Conservation (phyloP, 805 yeast genomes). For the Maudiozyma saulgeensis region DNA sequence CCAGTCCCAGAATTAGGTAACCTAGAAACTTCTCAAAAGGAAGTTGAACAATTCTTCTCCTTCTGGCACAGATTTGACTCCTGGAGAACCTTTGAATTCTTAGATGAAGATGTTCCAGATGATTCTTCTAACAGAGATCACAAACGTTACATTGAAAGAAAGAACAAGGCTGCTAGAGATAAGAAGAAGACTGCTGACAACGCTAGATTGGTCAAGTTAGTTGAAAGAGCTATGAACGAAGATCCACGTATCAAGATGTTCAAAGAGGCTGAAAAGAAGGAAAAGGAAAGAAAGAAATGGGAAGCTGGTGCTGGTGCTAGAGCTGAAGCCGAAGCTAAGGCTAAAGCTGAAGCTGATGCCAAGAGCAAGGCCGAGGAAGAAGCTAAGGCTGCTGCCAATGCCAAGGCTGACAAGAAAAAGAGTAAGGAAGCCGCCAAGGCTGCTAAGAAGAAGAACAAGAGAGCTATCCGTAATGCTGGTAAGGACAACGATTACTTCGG, state of each 20-base stretch:
- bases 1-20: constrained; percentile 82
- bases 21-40: constrained; percentile 56
- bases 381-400: constrained; percentile 49
- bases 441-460: constrained; percentile 93
- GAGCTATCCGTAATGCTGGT: constrained; percentile 69
- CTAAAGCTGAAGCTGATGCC: constrained; percentile 82
- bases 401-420: constrained; percentile 77
- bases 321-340: constrained; percentile 89
- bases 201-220: constrained; percentile 74
- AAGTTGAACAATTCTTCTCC: constrained; percentile 78
- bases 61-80: constrained; percentile 94
- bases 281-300: constrained; percentile 92
- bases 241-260: constrained; percentile 92
- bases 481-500: constrained; percentile 84
- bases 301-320: constrained; percentile 96
- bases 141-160: constrained; percentile 96
- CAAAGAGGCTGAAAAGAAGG: constrained; percentile 91
- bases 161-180: constrained; percentile 92
- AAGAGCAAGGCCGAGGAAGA: constrained; percentile 69
- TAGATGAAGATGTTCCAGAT: constrained; percentile 98
- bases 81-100: constrained; percentile 96
- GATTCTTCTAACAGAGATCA: constrained; percentile 98
- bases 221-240: constrained; percentile 78
- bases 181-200: constrained; percentile 97
- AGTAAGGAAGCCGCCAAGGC: constrained; percentile 87